Conservation (phyloP, 257 asterid genomes). For the Jacaranda copaia region DNA sequence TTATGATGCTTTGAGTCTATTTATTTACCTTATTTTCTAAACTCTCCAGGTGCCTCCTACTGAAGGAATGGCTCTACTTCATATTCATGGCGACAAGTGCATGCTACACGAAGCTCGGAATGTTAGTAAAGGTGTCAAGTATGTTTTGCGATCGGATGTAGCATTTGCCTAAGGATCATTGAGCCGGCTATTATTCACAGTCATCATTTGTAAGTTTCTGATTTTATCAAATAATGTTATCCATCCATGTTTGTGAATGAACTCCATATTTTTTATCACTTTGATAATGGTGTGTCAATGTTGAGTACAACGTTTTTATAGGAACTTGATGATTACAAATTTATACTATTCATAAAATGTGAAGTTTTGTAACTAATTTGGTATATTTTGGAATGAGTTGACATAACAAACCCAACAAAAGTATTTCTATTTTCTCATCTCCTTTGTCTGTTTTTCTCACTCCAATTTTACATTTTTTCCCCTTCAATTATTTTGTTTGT, state of each 20-base stretch:
- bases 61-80: conserved; percentile 93
- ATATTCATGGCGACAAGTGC: conserved; percentile 91
- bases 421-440: no score
- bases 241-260: neutral
- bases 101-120: conserved; percentile 90
- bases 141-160: conserved; percentile 85
- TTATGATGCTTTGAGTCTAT: neutral
- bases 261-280: neutral
- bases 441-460: no score
- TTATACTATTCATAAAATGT: no score
- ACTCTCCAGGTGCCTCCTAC: conserved; percentile 73
- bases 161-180: conserved; percentile 56
- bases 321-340: neutral
- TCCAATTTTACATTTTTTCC: no score
- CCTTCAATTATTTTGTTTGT: no score
- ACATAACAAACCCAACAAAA: no score
- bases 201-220: conserved; percentile 10
- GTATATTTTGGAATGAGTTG: no score
- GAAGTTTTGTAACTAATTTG: no score
- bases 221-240: neutral
- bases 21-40: conserved; percentile 1
- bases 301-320: neutral
- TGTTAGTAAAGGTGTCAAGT: conserved; percentile 84
- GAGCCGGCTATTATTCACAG: neutral
- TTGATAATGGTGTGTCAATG: neutral